Conservation (phyloP, 208 protist species). For the Novymonas esmeraldas region DNA sequence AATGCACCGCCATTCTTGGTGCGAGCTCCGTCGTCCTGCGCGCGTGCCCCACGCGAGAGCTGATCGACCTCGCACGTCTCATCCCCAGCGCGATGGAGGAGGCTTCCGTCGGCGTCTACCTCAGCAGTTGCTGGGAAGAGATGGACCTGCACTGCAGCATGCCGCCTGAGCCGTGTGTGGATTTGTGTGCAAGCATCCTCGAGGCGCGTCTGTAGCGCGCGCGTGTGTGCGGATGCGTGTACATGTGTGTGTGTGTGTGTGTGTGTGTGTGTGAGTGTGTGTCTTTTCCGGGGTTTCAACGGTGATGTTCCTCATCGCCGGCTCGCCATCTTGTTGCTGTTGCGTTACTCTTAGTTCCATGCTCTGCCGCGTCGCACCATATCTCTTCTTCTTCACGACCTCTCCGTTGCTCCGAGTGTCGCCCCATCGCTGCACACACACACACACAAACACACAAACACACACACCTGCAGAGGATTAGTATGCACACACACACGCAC, state of each 20-base stretch:
- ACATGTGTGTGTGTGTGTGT: neutral
- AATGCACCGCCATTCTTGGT: slow-evolving; percentile 31
- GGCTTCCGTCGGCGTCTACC: slow-evolving; percentile 39
- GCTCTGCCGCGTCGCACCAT: neutral
- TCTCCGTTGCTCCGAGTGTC: neutral
- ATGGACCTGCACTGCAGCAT: slow-evolving; percentile 54
- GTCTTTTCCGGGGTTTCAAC: no score
- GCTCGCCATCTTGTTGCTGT: no score
- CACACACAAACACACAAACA: neutral
- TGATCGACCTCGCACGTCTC: slow-evolving; percentile 33
- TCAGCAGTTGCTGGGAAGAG: slow-evolving; percentile 70
- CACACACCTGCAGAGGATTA: neutral
- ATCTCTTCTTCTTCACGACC: neutral
- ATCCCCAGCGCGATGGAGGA: slow-evolving; percentile 78
- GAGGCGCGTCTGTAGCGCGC: slow-evolving; percentile 6
- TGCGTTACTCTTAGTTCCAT: no score
- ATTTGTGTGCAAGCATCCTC: slow-evolving; percentile 23
- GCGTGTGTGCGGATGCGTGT: no score
- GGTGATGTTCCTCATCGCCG: no score
- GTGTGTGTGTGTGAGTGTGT: neutral
- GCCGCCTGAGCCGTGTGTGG: slow-evolving; percentile 25
- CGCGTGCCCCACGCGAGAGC: slow-evolving; percentile 7
- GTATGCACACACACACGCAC: neutral
- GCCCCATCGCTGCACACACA: neutral
- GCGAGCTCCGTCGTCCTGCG: slow-evolving; percentile 19